Percentiles rank a stretch among this genome's conserved stretches.
These are phyloP conservation scores for Rhododendron williamsianum DNA, from an alignment of 148 eudicot species.

Conservation along the genomic window DNA sequence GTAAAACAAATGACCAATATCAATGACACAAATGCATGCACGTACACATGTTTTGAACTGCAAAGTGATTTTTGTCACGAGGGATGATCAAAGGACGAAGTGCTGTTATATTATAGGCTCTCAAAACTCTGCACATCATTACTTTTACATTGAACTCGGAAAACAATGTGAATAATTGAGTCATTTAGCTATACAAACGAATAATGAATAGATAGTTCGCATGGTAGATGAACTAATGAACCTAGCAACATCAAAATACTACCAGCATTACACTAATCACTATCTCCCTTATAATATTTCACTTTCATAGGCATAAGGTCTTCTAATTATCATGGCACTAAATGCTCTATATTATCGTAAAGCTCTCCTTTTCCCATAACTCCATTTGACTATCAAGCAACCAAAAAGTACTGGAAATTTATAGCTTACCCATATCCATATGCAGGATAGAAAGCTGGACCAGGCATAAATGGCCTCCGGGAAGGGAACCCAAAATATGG, in stretches of 20 bases:
- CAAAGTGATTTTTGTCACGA: background rate
- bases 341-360: background rate
- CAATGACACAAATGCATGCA: slow-evolving; percentile 1
- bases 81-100: background rate
- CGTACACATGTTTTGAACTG: background rate
- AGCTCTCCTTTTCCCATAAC: background rate
- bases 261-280: background rate
- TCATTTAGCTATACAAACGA: background rate
- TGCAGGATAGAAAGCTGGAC: slow-evolving; percentile 42
- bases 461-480: slow-evolving; percentile 68
- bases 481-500: slow-evolving; percentile 46
- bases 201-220: background rate
- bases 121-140: background rate
- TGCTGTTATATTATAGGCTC: background rate
- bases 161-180: background rate
- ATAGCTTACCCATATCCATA: slow-evolving; percentile 64
- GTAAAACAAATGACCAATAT: background rate
- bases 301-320: background rate
- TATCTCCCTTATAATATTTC: background rate
- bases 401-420: background rate
- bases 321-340: background rate
- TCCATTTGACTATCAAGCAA: background rate
- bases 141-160: background rate
- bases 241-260: background rate
- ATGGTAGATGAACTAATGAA: background rate